Conservation (phyloP, 225 moss, liverwort and hornwort species). For the Ulota crispa region DNA sequence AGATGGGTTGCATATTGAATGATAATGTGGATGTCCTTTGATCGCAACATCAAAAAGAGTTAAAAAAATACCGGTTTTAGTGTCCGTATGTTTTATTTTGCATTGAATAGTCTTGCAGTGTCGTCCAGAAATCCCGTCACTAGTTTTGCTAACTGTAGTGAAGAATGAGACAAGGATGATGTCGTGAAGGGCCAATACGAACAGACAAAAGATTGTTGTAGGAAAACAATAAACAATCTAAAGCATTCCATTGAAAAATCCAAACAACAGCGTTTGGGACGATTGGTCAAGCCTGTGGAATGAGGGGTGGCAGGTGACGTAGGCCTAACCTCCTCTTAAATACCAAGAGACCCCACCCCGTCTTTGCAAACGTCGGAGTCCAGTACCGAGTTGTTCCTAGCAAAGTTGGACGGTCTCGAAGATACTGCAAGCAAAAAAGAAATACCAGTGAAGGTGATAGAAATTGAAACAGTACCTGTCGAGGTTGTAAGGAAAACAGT, state of each 20-base stretch:
- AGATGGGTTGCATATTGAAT: not conserved
- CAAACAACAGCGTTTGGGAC: not conserved
- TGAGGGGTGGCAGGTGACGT: not conserved
- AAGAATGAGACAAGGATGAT: not conserved
- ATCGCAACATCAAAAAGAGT: not conserved
- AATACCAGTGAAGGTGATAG: not conserved
- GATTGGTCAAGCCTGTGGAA: not conserved
- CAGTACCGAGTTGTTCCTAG: constrained; percentile 79
- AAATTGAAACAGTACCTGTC: not conserved
- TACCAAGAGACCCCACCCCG: constrained; percentile 62
- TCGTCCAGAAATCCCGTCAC: constrained; percentile 89
- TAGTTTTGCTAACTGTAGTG: constrained; percentile 37
- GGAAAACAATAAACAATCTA: too few species aligned
- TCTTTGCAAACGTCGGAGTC: constrained; percentile 89
- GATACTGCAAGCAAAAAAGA: constrained; percentile 57
- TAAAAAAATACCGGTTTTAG: not conserved
- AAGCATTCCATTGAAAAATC: too few species aligned
- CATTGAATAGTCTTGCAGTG: constrained; percentile 9
- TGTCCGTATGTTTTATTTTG: too few species aligned
- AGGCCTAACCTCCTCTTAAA: constrained; percentile 69
- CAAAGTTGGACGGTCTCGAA: constrained; percentile 71
- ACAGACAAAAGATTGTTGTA: too few species aligned
- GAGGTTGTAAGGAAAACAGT: not conserved
- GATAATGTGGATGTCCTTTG: not conserved
- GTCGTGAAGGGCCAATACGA: not conserved